Percentiles rank a stretch among this genome's conserved stretches.
Evolutionary conservation across 257 asterid genomes (phyloP).

Genomic region (Forsythia suspensa): DNA sequence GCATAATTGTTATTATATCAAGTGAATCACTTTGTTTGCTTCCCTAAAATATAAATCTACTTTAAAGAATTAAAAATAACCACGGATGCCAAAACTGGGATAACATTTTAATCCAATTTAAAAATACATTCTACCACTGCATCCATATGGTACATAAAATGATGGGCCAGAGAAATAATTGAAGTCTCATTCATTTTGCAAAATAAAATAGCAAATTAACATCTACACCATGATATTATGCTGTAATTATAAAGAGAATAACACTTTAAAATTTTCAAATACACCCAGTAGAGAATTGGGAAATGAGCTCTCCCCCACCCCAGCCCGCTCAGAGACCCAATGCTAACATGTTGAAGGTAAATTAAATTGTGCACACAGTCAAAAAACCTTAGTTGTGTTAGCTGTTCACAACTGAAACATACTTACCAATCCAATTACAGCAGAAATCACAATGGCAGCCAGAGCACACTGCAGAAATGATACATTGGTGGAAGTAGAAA

Average conservation of each 20-base stretch:
- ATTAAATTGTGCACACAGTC: background rate
- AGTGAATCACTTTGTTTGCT: background rate
- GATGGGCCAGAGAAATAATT: background rate
- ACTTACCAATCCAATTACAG: conserved; percentile 97
- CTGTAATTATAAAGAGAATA: background rate
- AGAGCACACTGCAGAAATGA: conserved; percentile 69
- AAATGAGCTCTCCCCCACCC: background rate
- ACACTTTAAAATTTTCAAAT: background rate
- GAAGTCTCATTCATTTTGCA: background rate
- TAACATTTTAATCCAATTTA: background rate
- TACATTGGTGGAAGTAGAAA: conserved; percentile 16
- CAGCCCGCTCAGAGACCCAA: background rate
- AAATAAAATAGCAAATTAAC: background rate
- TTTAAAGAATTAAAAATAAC: too few species aligned
- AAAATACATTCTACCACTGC: background rate
- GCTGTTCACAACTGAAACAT: conserved; percentile 11
- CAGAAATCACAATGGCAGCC: conserved; percentile 97
- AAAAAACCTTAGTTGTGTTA: background rate
- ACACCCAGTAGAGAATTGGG: background rate
- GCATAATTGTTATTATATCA: background rate
- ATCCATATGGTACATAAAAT: background rate
- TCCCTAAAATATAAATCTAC: background rate
- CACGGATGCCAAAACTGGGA: background rate
- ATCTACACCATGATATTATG: background rate
- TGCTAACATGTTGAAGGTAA: conserved; percentile 3